Conservation (phyloP, 2,329 filamentous ascomycete species). For the Daldinia sp. region DNA sequence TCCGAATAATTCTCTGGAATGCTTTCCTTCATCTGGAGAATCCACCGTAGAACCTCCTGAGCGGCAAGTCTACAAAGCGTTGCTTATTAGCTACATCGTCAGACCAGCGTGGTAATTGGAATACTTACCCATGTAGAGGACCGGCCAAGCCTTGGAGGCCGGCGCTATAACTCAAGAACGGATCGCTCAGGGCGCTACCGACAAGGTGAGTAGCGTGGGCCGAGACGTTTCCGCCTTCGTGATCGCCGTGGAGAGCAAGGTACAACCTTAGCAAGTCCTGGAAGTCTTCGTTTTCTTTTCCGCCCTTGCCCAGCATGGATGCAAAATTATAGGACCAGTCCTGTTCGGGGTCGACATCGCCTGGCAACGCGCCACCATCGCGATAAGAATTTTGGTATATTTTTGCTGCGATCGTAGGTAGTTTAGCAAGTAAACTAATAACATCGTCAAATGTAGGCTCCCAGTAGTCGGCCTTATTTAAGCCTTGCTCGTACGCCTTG, state of each 20-base stretch:
- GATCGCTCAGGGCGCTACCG: slow-evolving; percentile 91
- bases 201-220: slow-evolving; percentile 95
- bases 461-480: slow-evolving; percentile 98
- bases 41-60: slow-evolving; percentile 97
- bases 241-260: slow-evolving; percentile 94
- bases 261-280: slow-evolving; percentile 94
- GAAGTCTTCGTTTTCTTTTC: slow-evolving; percentile 89
- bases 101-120: too few species aligned
- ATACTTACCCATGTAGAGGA: slow-evolving; percentile 77
- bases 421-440: slow-evolving; percentile 92
- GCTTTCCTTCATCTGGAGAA: slow-evolving; percentile 90
- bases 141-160: slow-evolving; percentile 94
- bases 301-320: slow-evolving; percentile 90
- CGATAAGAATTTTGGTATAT: slow-evolving; percentile 94
- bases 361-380: slow-evolving; percentile 75
- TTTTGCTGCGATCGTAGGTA: slow-evolving; percentile 94
- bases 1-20: slow-evolving; percentile 83
- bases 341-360: slow-evolving; percentile 80
- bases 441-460: slow-evolving; percentile 96
- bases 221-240: slow-evolving; percentile 97
- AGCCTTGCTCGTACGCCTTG: slow-evolving; percentile 86
- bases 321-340: slow-evolving; percentile 99
- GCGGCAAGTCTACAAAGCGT: slow-evolving; percentile 74
- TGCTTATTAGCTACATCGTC: not conserved
- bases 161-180: slow-evolving; percentile 94